These are phyloP conservation scores for Salix purpurea DNA, from an alignment of 345 rosid genomes.

Conservation along the genomic window DNA sequence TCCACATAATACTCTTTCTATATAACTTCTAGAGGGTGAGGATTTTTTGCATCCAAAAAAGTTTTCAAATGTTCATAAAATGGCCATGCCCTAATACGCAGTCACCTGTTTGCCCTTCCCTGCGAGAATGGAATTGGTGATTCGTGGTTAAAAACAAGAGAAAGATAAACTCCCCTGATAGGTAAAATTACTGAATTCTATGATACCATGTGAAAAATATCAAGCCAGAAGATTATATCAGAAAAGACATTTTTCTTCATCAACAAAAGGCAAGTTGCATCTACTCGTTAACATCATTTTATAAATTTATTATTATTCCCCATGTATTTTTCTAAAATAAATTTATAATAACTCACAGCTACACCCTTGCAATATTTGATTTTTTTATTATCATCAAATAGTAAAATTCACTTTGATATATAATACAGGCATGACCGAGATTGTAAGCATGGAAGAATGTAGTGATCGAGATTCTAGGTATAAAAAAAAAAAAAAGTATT, in stretches of 20 bases:
- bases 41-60: too few relatives aligned
- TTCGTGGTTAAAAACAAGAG: too few relatives aligned
- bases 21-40: too few relatives aligned
- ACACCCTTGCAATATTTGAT: too few relatives aligned
- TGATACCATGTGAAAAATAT: neutral
- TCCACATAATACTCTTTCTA: too few relatives aligned
- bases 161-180: too few relatives aligned
- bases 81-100: neutral
- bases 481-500: too few relatives aligned
- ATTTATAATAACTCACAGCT: neutral
- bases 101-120: neutral
- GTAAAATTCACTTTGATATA: too few relatives aligned
- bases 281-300: neutral
- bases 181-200: neutral
- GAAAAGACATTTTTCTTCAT: neutral
- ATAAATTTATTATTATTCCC: neutral
- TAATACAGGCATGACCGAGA: too few relatives aligned
- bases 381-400: too few relatives aligned
- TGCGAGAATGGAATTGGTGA: neutral
- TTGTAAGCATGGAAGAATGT: too few relatives aligned
- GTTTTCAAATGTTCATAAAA: neutral
- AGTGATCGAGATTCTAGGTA: too few relatives aligned
- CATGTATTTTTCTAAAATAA: neutral
- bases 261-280: neutral
- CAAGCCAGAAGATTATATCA: neutral